A percentile compares a stretch with the other conserved stretches of the same genome.
Evolutionary conservation across 106 monocot species (phyloP).

Genomic region (Dioscorea zingiberensis): DNA sequence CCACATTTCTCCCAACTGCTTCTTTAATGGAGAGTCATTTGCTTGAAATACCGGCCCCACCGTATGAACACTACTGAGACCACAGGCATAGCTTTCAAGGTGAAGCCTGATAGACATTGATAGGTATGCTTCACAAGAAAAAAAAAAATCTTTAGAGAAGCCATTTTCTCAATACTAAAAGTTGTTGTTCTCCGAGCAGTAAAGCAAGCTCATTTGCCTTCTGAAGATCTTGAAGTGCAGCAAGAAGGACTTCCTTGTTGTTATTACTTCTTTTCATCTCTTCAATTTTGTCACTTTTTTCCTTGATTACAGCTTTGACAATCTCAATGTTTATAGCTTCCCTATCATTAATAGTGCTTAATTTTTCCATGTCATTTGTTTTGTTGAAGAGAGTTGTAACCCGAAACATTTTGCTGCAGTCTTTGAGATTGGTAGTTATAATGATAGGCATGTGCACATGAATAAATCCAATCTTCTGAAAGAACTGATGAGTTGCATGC

Average conservation of each 20-base stretch:
- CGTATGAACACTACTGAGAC: slow-evolving; percentile 64
- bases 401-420: slow-evolving; percentile 26
- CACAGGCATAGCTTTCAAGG: slow-evolving; percentile 75
- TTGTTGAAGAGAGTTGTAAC: slow-evolving; percentile 39
- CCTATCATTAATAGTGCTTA: background rate
- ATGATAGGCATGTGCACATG: slow-evolving; percentile 75
- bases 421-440: slow-evolving; percentile 22
- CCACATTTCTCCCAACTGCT: slow-evolving; percentile 64
- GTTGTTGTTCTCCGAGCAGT: slow-evolving; percentile 38
- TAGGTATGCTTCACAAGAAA: slow-evolving; percentile 41
- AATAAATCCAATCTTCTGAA: slow-evolving; percentile 64
- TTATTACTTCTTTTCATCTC: slow-evolving; percentile 69
- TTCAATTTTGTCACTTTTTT: slow-evolving; percentile 57
- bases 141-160: slow-evolving; percentile 64
- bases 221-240: slow-evolving; percentile 54
- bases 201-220: slow-evolving; percentile 57
- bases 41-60: slow-evolving; percentile 62
- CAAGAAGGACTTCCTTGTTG: slow-evolving; percentile 56
- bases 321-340: slow-evolving; percentile 30
- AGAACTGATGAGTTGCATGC: slow-evolving; percentile 48
- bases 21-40: slow-evolving; percentile 16
- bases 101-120: slow-evolving; percentile 42
- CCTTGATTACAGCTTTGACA: slow-evolving; percentile 53
- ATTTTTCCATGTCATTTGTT: slow-evolving; percentile 10
- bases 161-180: slow-evolving; percentile 12